Evolutionary conservation across 345 rosid genomes (phyloP).

Genomic region (Arabis alpina): DNA sequence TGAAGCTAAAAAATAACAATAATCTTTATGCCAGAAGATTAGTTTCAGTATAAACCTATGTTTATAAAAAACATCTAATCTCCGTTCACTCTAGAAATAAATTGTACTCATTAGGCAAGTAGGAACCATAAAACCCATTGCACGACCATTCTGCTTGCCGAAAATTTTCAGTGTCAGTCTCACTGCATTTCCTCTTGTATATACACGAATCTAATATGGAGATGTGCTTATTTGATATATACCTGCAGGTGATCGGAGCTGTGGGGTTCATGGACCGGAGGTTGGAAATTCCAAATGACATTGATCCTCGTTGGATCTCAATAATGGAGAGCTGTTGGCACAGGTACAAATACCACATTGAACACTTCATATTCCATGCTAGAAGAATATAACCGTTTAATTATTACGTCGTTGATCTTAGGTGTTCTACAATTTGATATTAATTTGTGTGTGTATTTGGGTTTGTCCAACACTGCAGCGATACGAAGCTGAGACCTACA

Average conservation of each 20-base stretch:
- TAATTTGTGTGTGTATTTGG: neutral
- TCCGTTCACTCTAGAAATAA: conserved; percentile 25
- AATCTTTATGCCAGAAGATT: conserved; percentile 2
- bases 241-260: conserved; percentile 89
- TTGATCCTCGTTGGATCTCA: conserved; percentile 83
- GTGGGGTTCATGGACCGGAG: conserved; percentile 98
- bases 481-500: conserved; percentile 71
- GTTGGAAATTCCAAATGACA: conserved; percentile 78
- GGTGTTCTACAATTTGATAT: conserved; percentile 16
- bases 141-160: neutral
- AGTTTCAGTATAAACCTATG: neutral
- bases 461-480: conserved; percentile 53
- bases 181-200: neutral
- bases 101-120: conserved; percentile 4
- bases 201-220: conserved; percentile 18
- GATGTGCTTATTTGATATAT: conserved; percentile 42
- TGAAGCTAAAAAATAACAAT: neutral
- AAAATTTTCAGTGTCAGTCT: neutral
- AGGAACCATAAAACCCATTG: neutral
- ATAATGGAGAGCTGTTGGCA: conserved; percentile 92
- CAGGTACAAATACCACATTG: conserved; percentile 55
- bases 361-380: neutral
- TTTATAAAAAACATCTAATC: neutral
- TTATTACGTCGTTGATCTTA: conserved; percentile 17
- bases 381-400: neutral